Evolutionary conservation across 2,329 filamentous ascomycete genomes (phyloP).

Genomic region (Trichoderma lentiforme): DNA sequence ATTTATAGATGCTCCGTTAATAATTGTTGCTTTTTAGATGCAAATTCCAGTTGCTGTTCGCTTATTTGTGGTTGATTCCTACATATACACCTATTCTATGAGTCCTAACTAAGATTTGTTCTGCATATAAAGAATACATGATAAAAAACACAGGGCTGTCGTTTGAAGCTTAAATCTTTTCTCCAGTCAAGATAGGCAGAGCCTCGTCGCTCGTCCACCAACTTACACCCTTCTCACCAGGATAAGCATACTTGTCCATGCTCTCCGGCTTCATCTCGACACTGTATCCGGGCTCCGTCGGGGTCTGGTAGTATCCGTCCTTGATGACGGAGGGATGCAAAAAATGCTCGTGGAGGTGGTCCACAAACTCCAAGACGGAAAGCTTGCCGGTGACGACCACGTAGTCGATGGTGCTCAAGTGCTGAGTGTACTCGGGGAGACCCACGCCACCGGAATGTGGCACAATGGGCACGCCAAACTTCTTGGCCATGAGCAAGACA

Average conservation of each 20-base stretch:
- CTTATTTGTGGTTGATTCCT: not conserved
- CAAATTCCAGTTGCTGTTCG: too few species aligned
- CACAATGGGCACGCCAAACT: conserved; percentile 76
- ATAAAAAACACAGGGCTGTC: not conserved
- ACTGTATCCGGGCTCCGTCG: conserved; percentile 78
- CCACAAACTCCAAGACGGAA: conserved; percentile 84
- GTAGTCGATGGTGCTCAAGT: conserved; percentile 89
- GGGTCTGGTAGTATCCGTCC: conserved; percentile 85
- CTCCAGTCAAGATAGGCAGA: conserved; percentile 65
- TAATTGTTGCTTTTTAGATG: not conserved
- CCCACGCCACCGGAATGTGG: conserved; percentile 89
- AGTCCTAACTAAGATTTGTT: not conserved
- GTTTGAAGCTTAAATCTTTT: conserved; percentile 45
- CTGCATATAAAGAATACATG: not conserved
- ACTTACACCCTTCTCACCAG: conserved; percentile 71
- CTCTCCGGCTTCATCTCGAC: conserved; percentile 91
- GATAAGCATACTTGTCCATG: conserved; percentile 76
- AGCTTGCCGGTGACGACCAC: conserved; percentile 79
- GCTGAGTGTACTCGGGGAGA: conserved; percentile 90
- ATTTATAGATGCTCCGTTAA: too few species aligned
- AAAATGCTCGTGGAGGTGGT: conserved; percentile 93
- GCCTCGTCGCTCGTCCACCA: conserved; percentile 86
- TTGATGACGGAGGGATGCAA: conserved; percentile 74
- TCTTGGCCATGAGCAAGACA: conserved; percentile 81
- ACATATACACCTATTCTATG: not conserved